Evolutionary conservation across 768 basidiomycete genomes (phyloP), one percentile per base, ranked within the genome.

Genomic region (Candolleomyces efflorescens): DNA sequence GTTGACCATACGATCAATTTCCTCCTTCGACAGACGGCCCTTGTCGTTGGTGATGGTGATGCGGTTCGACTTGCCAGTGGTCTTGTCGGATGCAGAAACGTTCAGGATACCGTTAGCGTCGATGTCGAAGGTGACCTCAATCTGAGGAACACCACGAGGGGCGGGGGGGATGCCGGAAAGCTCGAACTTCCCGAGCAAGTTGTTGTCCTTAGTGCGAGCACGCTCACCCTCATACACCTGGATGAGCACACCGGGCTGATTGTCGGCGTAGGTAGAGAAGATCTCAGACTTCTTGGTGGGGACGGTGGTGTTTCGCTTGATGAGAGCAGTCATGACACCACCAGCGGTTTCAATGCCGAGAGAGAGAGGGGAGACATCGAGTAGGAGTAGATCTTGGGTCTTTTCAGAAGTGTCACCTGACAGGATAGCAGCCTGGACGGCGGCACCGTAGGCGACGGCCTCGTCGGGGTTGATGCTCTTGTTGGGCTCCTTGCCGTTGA

Each of bases 381-480:
- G 90, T 58, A 98, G 87, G 51, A 98, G 85, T 54, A 98, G 82
- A 65, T 98, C 94, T 74, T 96, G 92, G 20, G 94, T 98, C 81
- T 94, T 94, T 78, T 97, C 95, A 1, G 96, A 97, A 24, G 94
- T 96, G 73, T 98, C 94, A 68, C 96, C 96, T 24, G 96, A 92
- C 57, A 98, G 88, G 67, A 98, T 96, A 67, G 95, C 96, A 57
- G 94, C 96, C 78, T 98, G 95, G 66, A 99, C 94, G 59, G 96
- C 96, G 56, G 96, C 96, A 81, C 96, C 95, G 73, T 97, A 97
- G 18, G 96, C 96, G 58, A 98, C 94, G 56, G 96, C 95, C 78
- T 98, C 96, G 64, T 98, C 96, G 53, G 96, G 96, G 86, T 98
- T 98, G 82, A 98, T 98, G 78, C 89, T 90, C 84, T 95, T 97